Evolutionary conservation across 768 basidiomycete genomes (phyloP).

Genomic region (Boletus insuetus): DNA sequence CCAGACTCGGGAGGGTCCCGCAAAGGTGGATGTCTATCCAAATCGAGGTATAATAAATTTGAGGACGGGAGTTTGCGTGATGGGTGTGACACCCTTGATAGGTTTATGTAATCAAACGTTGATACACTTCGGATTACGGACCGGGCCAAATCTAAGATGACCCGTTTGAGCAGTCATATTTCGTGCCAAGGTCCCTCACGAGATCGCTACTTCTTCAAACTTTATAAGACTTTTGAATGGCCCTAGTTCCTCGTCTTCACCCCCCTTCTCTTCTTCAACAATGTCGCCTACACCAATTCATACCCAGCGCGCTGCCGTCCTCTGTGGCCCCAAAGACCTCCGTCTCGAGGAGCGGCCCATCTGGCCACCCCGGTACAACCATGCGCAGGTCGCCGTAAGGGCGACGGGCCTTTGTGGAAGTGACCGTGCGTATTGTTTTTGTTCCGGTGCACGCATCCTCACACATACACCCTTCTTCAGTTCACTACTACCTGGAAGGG

Average conservation of each 20-base stretch:
- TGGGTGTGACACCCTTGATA: conserved; percentile 24
- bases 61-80: conserved; percentile 22
- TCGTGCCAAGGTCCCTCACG: conserved; percentile 34
- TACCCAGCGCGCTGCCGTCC: conserved; percentile 70
- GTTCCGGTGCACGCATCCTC: not conserved
- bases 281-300: conserved; percentile 51
- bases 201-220: conserved; percentile 31
- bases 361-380: conserved; percentile 66
- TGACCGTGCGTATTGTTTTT: conserved; percentile 51
- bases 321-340: conserved; percentile 81
- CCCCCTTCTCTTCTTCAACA: conserved; percentile 21
- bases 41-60: conserved; percentile 24
- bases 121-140: conserved; percentile 31
- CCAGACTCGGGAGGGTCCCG: too few species aligned
- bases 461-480: conserved; percentile 37
- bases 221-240: conserved; percentile 34
- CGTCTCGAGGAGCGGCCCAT: conserved; percentile 71
- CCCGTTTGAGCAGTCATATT: conserved; percentile 24
- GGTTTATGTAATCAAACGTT: conserved; percentile 28
- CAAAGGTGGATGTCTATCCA: conserved; percentile 14
- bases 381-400: conserved; percentile 76
- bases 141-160: conserved; percentile 28
- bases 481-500: conserved; percentile 88
- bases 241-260: conserved; percentile 21
- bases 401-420: conserved; percentile 91